Evolutionary conservation across 2,329 filamentous ascomycete species (phyloP), one percentile per base, ranked within the genome.

Genomic region (Colletotrichum higginsianum): DNA sequence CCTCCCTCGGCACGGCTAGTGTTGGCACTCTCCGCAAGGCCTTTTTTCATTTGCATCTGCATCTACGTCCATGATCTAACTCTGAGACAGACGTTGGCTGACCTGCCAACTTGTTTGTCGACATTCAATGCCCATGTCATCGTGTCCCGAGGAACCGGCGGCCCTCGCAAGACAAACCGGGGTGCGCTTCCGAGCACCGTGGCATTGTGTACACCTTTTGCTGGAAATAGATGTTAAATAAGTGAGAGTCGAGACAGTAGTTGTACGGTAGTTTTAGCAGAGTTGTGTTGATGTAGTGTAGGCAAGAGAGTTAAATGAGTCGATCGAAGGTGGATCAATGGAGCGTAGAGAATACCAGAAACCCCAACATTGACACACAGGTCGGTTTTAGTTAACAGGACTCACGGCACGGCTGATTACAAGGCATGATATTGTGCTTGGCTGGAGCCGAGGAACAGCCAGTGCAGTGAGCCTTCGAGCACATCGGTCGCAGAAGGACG

Each of bases 401-500:
- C 35, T 50, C 16, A 35, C 38, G 53, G 42, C 44, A 50, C 50
- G 35, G 50, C 30, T 56, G 21, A 56, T 49, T 50, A 35, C 50
- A 35, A 56, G 63, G 56, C 44, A 61, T 70, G 49, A 15, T 61
- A 44, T 61, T 15, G 21, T 47, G 42, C 40, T n/a, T 56, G 53
- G 65, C 21, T 52, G 66, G 38, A 57, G 26, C 38, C 35, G 53
- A 58, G 61, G 52, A 46, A 52, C 44, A 16, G 52, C 52, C 23
- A 38, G 50, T 30, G 15, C n/a, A 26, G 21, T 11, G 35, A 53
- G 60, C 47, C 23, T 21, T 46, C 26, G 55, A 44, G 42, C 8
- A 55, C 23, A 42, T 56, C 23, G 67, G 56, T 71, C 63, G 56
- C 67, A 61, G 67, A 67, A 13, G 35, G 42, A 67, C 49, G 50